Conservation (phyloP, 169 alveolate genomes). For the Babesia sp. region DNA sequence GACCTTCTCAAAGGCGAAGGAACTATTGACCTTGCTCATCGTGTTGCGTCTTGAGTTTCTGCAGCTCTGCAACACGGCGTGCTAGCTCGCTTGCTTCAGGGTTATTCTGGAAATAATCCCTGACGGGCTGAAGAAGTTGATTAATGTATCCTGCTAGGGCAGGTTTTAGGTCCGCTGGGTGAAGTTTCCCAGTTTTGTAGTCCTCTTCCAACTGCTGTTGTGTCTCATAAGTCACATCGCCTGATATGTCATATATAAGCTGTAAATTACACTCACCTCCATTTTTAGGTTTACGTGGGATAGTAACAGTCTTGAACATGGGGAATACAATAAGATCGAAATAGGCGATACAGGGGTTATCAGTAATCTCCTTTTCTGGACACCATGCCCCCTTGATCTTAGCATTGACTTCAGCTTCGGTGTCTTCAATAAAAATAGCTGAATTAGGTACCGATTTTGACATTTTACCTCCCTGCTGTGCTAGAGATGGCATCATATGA, state of each 20-base stretch:
- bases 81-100: slow-evolving; percentile 61
- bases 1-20: no score
- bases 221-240: slow-evolving; percentile 79
- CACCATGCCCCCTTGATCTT: slow-evolving; percentile 96
- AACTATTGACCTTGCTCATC: no score
- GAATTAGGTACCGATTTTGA: slow-evolving; percentile 92
- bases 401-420: slow-evolving; percentile 86
- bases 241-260: slow-evolving; percentile 55
- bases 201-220: slow-evolving; percentile 87
- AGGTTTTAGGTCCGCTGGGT: slow-evolving; percentile 94
- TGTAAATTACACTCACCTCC: slow-evolving; percentile 81
- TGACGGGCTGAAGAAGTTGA: slow-evolving; percentile 92
- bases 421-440: slow-evolving; percentile 98
- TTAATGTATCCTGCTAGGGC: slow-evolving; percentile 88
- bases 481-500: slow-evolving; percentile 94
- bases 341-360: slow-evolving; percentile 95
- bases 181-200: slow-evolving; percentile 87
- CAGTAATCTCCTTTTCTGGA: slow-evolving; percentile 87
- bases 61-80: slow-evolving; percentile 43
- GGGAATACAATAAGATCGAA: slow-evolving; percentile 85
- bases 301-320: slow-evolving; percentile 67
- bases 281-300: slow-evolving; percentile 77
- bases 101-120: slow-evolving; percentile 90
- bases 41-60: slow-evolving; percentile 13
- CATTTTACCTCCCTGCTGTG: slow-evolving; percentile 97